Conservation (phyloP, 805 yeast genomes). For the Kazachstania bromeliacearum region DNA sequence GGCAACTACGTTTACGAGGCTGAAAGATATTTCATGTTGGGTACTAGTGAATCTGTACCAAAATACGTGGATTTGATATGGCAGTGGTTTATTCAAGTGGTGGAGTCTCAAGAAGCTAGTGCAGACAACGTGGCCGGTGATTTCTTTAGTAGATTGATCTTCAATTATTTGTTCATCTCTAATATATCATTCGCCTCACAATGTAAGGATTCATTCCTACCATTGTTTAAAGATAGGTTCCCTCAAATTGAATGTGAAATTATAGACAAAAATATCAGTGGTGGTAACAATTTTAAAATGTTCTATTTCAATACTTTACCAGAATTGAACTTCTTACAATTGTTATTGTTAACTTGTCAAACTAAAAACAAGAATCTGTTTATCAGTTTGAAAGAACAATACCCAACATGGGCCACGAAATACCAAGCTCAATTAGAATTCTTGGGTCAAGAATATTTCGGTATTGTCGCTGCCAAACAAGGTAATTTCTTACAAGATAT, state of each 20-base stretch:
- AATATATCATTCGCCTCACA: conserved; percentile 52
- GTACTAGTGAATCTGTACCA: conserved; percentile 47
- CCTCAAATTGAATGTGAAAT: conserved; percentile 16
- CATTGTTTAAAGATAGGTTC: conserved; percentile 21
- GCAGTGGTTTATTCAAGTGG: conserved; percentile 36
- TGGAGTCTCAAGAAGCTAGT: conserved; percentile 16
- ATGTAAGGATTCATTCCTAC: conserved; percentile 33
- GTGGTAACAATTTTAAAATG: conserved; percentile 29
- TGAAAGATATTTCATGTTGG: conserved; percentile 63
- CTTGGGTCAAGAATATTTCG: conserved; percentile 56
- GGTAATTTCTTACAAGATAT: conserved; percentile 55
- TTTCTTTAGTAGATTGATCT: conserved; percentile 47
- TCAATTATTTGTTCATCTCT: conserved; percentile 63
- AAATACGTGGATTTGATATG: conserved; percentile 37
- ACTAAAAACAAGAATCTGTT: conserved; percentile 45
- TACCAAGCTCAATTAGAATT: conserved; percentile 38
- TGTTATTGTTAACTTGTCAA: conserved; percentile 52
- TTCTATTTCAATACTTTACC: conserved; percentile 33
- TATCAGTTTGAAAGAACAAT: conserved; percentile 42
- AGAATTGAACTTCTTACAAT: conserved; percentile 58
- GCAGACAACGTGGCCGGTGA: conserved; percentile 27
- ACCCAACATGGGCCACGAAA: conserved; percentile 27
- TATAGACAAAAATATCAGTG: conserved; percentile 21
- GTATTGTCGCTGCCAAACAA: conserved; percentile 43
- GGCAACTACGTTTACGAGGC: conserved; percentile 51